Percentiles rank a stretch among this genome's conserved stretches.
These are phyloP conservation scores for Pseudevernia furfuracea DNA, from an alignment of 495 filamentous ascomycete genomes.

Conservation along the genomic window DNA sequence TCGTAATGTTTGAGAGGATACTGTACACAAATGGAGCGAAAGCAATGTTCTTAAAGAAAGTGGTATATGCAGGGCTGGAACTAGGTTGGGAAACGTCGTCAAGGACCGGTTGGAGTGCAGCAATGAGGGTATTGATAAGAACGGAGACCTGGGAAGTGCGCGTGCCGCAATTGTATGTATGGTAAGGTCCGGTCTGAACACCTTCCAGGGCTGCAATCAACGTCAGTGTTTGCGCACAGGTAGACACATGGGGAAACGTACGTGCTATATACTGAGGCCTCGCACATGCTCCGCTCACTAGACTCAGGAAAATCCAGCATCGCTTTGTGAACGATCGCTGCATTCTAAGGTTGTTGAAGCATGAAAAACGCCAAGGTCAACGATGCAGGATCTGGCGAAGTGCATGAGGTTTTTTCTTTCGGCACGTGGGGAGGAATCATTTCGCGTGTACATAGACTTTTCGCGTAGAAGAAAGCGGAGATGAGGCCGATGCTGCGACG, in stretches of 20 bases:
- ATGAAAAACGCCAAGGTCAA: not conserved
- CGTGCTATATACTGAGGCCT: not conserved
- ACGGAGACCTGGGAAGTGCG: not conserved
- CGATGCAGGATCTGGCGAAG: not conserved
- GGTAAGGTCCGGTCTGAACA: not conserved
- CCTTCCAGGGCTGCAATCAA: not conserved
- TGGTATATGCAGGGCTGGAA: not conserved
- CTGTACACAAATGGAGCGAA: not conserved
- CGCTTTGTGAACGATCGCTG: not conserved
- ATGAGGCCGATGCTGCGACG: not conserved
- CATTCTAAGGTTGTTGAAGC: not conserved
- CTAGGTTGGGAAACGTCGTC: not conserved
- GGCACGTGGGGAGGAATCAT: not conserved
- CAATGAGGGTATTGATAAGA: not conserved
- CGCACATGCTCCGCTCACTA: constrained; percentile 1
- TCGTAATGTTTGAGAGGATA: constrained; percentile 1
- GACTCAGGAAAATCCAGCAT: not conserved
- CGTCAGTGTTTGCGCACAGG: not conserved
- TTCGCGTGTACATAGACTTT: not conserved
- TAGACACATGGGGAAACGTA: not conserved
- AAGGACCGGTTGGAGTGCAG: not conserved
- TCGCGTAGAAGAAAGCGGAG: not conserved
- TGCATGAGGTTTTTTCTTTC: not conserved
- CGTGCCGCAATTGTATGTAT: not conserved
- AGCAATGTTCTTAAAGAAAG: constrained; percentile 5